Base-by-base conservation (phyloP, 2,329 filamentous ascomycete genomes). In the Aureobasidium sp. region DNA sequence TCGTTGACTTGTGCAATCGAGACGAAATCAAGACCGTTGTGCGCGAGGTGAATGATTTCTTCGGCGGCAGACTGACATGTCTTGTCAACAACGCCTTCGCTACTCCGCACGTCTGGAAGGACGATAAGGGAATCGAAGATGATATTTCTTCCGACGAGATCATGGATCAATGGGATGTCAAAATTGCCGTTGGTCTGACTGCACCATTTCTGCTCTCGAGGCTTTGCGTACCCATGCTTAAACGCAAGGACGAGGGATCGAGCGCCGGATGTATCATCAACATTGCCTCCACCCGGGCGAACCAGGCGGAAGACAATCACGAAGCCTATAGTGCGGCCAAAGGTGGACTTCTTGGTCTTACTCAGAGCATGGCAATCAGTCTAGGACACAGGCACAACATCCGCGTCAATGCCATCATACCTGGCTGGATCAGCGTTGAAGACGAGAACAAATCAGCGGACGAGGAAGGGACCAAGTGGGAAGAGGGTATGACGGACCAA, bases 381-480 rank as follows among this genome's bases (percentile, higher is more conserved):
- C 69, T 82, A 15, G 76, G 74, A 1, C 72, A 76, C 53, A 68
- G 71, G 3, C 69, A 76, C 48, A 73, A 75, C 12, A 75, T 82
- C 29, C 71, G 78, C 5, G 77, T 80, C 29, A 82, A 81, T 64
- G 75, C 78, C 0, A 77, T 82, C 17, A 67, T 81, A 37, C 80
- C 79, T 0, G 80, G 80, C 0, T 82, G 80, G 81, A 80, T 83
- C 51, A 74, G 81, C 66, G 80, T 82, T 8, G 70, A 67, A 51
- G 72, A 80, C 49, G 76, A 79, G 68, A 74, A 70, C 45, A 71
- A 72, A 64, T 67, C 68, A 42, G 77, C 70, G 2, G 77, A 82
- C 66, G 74, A 76, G 66, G 68, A 72, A 44, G 73, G 73, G 0
- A 64, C 56, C 52, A 64, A 64, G 37, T 82, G 79, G 80, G 78